A percentile compares a stretch with the other conserved stretches of the same genome.
phyloP scores from a whole-genome alignment of 2,329 filamentous ascomycete genomes.

The Laburnicola sp. region DNA sequence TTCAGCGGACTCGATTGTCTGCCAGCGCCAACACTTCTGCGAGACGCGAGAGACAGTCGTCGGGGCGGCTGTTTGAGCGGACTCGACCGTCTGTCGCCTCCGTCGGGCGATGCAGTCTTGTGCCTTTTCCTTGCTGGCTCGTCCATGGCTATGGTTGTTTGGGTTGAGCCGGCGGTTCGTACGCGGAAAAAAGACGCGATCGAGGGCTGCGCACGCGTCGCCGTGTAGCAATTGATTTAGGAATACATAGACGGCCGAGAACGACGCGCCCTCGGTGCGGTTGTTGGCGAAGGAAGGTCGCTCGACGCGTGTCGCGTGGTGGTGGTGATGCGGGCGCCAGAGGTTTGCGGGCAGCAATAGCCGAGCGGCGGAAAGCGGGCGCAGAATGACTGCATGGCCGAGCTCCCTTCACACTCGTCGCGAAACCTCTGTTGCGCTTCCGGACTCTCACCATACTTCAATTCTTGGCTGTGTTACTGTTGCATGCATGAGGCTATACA shows the following conservation, averaged over 20 bases:
- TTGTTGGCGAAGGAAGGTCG: not conserved
- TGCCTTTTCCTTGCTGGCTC: constrained; percentile 41
- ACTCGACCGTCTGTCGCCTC: constrained; percentile 21
- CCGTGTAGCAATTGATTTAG: constrained; percentile 6
- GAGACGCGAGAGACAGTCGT: constrained; percentile 44
- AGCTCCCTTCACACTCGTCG: constrained; percentile 12
- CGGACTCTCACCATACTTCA: not conserved
- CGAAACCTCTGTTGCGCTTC: constrained; percentile 1
- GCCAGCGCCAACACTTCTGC: constrained; percentile 39
- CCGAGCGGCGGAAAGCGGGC: constrained; percentile 31
- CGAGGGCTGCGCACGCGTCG: constrained; percentile 4
- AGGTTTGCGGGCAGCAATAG: constrained; percentile 25
- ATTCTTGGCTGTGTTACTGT: not conserved
- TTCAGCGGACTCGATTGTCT: constrained; percentile 28
- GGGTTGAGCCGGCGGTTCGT: not conserved
- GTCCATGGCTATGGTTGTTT: constrained; percentile 25
- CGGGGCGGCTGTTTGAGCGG: constrained; percentile 37
- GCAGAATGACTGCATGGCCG: constrained; percentile 39
- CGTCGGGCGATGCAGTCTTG: constrained; percentile 36
- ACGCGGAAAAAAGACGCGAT: not conserved
- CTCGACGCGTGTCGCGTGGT: constrained; percentile 32
- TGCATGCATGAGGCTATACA: not conserved
- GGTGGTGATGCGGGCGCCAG: constrained; percentile 22
- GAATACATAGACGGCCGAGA: constrained; percentile 5
- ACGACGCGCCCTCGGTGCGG: not conserved